These are phyloP conservation scores for Sphenostylis stenocarpa DNA, from an alignment of 306 rosid genomes.

Conservation along the genomic window DNA sequence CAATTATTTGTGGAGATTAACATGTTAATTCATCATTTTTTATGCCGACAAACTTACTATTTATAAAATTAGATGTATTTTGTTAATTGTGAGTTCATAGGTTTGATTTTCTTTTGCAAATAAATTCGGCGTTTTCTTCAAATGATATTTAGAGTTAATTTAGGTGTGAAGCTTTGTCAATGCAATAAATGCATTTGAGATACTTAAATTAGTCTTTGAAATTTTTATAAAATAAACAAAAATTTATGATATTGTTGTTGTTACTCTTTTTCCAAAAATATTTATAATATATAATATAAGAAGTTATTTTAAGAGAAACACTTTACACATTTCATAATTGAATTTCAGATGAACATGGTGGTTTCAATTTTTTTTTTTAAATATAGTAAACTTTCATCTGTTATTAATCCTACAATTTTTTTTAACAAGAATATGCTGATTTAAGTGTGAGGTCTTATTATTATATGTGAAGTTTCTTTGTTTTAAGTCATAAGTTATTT, in stretches of 20 bases:
- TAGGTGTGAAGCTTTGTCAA: neutral
- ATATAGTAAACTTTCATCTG: too few relatives aligned
- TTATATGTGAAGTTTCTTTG: too few relatives aligned
- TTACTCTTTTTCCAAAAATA: neutral
- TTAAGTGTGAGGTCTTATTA: too few relatives aligned
- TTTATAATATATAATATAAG: neutral
- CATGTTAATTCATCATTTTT: neutral
- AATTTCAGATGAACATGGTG: too few relatives aligned
- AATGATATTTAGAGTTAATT: neutral
- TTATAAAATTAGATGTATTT: neutral
- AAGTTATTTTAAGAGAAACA: too few relatives aligned
- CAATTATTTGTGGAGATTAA: neutral
- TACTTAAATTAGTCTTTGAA: neutral
- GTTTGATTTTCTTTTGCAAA: neutral
- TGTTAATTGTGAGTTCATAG: neutral
- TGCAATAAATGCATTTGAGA: neutral
- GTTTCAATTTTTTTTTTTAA: too few relatives aligned
- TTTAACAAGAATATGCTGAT: too few relatives aligned
- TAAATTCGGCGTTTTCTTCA: neutral
- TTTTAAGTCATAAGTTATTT: too few relatives aligned
- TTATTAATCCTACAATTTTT: too few relatives aligned
- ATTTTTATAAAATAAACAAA: neutral
- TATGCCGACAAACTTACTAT: neutral
- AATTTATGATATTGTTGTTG: neutral
- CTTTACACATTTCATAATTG: too few relatives aligned